phyloP scores from a whole-genome alignment of 225 moss, liverwort and hornwort species.

The Bryoerythrophyllum caledonicum region DNA sequence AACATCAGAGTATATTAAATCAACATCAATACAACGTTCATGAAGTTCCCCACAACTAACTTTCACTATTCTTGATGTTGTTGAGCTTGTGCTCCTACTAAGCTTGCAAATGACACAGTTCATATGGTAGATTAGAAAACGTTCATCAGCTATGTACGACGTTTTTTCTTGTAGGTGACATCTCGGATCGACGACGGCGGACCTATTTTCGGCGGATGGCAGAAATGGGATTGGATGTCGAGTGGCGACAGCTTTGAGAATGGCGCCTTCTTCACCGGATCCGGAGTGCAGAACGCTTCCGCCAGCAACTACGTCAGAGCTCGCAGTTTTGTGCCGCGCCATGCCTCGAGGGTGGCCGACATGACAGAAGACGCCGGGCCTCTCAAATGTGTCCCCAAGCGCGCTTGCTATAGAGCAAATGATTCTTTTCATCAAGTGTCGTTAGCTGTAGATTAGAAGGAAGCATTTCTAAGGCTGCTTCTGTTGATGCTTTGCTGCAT shows the following conservation, averaged over 20 bases:
- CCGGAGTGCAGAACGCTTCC: slow-evolving; percentile 29
- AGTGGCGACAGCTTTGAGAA: slow-evolving; percentile 24
- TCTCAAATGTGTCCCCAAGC: slow-evolving; percentile 18
- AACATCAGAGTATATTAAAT: no score
- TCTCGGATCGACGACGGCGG: slow-evolving; percentile 34
- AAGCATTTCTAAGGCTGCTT: not conserved
- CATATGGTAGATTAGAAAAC: no score
- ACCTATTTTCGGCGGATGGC: slow-evolving; percentile 48
- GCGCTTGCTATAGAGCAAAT: slow-evolving; percentile 4
- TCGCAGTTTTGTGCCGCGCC: slow-evolving; percentile 39
- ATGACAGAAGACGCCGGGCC: slow-evolving; percentile 50
- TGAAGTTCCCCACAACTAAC: no score
- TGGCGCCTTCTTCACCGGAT: slow-evolving; percentile 45
- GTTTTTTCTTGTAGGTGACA: slow-evolving; percentile 18
- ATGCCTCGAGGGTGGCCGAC: slow-evolving; percentile 13
- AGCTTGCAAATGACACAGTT: no score
- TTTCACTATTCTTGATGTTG: no score
- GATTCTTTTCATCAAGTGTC: not conserved
- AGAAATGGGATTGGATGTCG: slow-evolving; percentile 58
- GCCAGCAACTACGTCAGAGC: slow-evolving; percentile 40
- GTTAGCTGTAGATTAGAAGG: not conserved
- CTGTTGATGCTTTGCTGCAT: not conserved
- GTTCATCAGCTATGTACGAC: no score
- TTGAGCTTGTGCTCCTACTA: no score
- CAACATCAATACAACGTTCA: no score